Conservation (phyloP, 2,329 filamentous ascomycete species). For the Clathrospora elynae region DNA sequence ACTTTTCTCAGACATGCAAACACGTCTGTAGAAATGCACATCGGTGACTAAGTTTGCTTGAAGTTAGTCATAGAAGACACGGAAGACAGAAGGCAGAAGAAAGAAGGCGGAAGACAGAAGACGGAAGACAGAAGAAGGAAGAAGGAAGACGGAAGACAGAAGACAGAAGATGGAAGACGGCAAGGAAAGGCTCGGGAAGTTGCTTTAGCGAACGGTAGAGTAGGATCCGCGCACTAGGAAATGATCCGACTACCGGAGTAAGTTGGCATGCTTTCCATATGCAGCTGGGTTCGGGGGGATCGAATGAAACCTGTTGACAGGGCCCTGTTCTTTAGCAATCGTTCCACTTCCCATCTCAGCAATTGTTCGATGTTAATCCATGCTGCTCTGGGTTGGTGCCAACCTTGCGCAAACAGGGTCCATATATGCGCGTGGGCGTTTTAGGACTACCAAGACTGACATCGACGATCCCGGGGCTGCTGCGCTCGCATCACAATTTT, state of each 20-base stretch:
- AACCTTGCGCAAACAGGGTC: not conserved
- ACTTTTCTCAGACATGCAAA: no score
- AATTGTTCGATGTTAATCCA: conserved; percentile 4
- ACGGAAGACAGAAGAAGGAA: no score
- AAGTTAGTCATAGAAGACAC: no score
- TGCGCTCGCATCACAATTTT: no score
- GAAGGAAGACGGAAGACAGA: no score
- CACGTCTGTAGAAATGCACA: no score
- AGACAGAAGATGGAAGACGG: not conserved
- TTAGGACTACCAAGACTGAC: not conserved
- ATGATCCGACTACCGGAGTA: not conserved
- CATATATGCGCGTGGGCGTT: not conserved
- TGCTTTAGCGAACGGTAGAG: conserved; percentile 9
- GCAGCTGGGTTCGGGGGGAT: not conserved
- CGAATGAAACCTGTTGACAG: not conserved
- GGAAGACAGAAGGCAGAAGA: no score
- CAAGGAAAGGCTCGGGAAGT: conserved; percentile 4
- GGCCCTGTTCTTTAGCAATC: not conserved
- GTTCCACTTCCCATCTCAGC: conserved; percentile 3
- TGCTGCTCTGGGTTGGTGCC: not conserved
- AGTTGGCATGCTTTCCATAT: not conserved
- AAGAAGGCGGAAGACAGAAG: no score
- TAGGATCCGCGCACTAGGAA: conserved; percentile 3
- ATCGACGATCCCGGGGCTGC: no score
- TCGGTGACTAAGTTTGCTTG: no score